Evolutionary conservation across 2,329 filamentous ascomycete species (phyloP).

Genomic region (Neodidymelliopsis sp.): DNA sequence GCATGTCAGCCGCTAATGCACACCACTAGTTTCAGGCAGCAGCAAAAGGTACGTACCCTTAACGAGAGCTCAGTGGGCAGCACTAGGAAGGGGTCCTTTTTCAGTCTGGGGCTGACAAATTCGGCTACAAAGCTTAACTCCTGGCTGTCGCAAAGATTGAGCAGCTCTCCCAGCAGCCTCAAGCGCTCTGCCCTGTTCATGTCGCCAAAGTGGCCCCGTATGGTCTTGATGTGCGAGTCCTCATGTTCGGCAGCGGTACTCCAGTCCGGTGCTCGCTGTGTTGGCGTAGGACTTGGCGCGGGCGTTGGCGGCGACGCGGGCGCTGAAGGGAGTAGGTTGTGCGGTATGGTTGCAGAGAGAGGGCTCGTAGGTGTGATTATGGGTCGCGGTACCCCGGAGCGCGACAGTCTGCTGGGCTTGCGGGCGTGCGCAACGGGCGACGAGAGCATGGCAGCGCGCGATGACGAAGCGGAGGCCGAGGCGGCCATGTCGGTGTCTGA

Average conservation of each 20-base stretch:
- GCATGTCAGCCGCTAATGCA: constrained; percentile 23
- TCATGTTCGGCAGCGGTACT: constrained; percentile 80
- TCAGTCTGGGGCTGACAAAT: constrained; percentile 91
- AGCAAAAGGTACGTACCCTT: constrained; percentile 64
- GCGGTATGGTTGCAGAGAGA: constrained; percentile 59
- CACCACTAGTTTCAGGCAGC: constrained; percentile 6
- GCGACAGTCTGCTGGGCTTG: constrained; percentile 51
- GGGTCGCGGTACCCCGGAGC: constrained; percentile 52
- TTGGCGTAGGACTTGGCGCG: constrained; percentile 70
- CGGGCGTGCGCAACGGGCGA: constrained; percentile 46
- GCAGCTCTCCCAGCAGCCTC: constrained; percentile 81
- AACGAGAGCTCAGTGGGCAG: constrained; percentile 93
- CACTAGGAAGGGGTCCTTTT: constrained; percentile 94
- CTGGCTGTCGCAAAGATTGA: constrained; percentile 94
- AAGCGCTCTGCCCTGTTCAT: constrained; percentile 79
- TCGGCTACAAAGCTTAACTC: constrained; percentile 95
- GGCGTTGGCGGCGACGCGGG: constrained; percentile 73
- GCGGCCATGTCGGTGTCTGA: constrained; percentile 48
- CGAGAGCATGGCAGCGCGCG: constrained; percentile 44
- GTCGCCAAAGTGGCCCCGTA: constrained; percentile 80
- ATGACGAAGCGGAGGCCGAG: constrained; percentile 44
- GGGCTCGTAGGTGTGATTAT: constrained; percentile 62
- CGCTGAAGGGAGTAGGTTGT: constrained; percentile 69
- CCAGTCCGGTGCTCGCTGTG: constrained; percentile 73
- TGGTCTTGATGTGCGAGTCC: constrained; percentile 80